These are phyloP conservation scores for Fusarium nematophilum DNA, from an alignment of 2,329 filamentous ascomycete genomes.

Conservation along the genomic window DNA sequence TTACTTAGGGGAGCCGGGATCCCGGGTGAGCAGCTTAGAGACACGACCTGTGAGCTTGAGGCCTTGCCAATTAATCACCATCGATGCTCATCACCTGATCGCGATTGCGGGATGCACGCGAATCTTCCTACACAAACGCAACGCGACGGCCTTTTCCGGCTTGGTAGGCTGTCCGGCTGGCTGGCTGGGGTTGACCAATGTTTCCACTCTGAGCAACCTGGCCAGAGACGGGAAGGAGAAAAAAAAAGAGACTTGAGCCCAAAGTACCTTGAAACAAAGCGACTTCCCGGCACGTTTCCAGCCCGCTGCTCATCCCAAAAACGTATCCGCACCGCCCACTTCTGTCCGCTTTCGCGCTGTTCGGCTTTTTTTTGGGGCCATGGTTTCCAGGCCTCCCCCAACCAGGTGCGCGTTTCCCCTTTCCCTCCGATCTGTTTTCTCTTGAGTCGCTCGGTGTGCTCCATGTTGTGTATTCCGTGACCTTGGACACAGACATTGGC, in stretches of 20 bases:
- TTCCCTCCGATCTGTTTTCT: conserved; percentile 23
- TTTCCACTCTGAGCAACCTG: conserved; percentile 12
- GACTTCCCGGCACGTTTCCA: conserved; percentile 39
- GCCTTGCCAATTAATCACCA: conserved; percentile 14
- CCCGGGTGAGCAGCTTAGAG: conserved; percentile 8
- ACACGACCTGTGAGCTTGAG: neutral
- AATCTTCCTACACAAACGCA: conserved; percentile 17
- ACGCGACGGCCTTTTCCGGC: conserved; percentile 3
- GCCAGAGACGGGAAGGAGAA: neutral
- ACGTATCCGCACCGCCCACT: conserved; percentile 41
- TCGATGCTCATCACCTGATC: conserved; percentile 31
- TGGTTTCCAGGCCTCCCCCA: conserved; percentile 25
- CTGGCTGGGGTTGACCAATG: conserved; percentile 27
- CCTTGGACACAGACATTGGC: neutral
- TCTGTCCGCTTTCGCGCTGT: conserved; percentile 42
- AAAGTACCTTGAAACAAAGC: conserved; percentile 39
- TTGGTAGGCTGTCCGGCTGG: conserved; percentile 4
- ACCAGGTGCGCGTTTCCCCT: conserved; percentile 36
- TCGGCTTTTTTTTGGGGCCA: conserved; percentile 37
- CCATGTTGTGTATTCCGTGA: neutral
- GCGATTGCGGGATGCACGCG: conserved; percentile 22
- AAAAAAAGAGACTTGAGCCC: conserved; percentile 22
- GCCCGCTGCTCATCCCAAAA: conserved; percentile 41
- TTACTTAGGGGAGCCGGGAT: conserved; percentile 5
- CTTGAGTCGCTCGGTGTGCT: conserved; percentile 23